These are phyloP conservation scores for Nicotiana tabacum DNA, from an alignment of 257 asterid species.

Conservation along the genomic window DNA sequence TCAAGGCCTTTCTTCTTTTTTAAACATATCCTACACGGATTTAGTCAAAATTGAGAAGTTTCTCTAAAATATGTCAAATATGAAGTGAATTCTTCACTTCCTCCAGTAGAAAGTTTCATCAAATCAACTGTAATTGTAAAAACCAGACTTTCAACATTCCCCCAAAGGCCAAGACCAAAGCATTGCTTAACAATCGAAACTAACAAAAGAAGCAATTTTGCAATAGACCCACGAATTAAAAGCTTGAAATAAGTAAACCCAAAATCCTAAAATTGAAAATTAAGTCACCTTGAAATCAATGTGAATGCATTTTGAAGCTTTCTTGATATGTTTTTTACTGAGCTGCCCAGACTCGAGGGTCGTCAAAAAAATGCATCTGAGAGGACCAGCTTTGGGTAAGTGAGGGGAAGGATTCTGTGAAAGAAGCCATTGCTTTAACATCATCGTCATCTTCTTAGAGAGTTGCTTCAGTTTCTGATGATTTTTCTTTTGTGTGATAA, in stretches of 20 bases:
- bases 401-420: background rate
- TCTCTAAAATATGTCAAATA: background rate
- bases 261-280: background rate
- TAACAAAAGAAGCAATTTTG: background rate
- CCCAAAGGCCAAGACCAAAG: too few relatives aligned
- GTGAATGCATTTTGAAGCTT: background rate
- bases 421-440: conserved; percentile 6
- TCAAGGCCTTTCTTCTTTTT: background rate
- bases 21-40: background rate
- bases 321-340: background rate
- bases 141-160: background rate
- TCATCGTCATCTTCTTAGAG: background rate
- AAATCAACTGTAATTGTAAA: background rate
- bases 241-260: background rate
- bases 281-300: conserved; percentile 2
- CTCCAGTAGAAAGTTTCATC: background rate
- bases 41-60: background rate
- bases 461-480: background rate
- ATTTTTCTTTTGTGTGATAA: background rate
- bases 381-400: background rate
- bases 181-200: background rate
- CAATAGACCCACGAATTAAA: background rate
- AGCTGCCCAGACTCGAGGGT: background rate
- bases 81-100: background rate
- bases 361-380: background rate